Base-by-base conservation (phyloP, 208 protist species). In the Acanthamoeba royreba region DNA sequence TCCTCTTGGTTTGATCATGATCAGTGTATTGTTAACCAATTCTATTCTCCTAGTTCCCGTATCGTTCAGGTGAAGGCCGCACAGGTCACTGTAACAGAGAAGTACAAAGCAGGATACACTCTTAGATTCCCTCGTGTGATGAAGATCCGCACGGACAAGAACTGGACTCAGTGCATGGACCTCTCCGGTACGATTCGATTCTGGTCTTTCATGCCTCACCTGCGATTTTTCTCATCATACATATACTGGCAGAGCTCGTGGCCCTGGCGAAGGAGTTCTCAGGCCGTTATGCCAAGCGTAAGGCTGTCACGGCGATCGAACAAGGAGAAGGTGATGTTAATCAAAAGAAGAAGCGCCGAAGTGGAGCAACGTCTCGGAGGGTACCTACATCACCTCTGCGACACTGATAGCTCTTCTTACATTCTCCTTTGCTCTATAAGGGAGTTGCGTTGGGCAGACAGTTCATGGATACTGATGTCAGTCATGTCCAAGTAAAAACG, bases 71-170 rank as follows among this genome's bases (percentile, higher is more conserved):
- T 96, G 4, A 96, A 96, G 66, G 94, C 94, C 0, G 43, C 94
- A 8, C 95, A 96, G 58, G 74, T 96, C 31, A 81, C 94, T 3
- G 25, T 77, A 1, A 77, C 94, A 0, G 94, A 95, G 28, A 96
- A 95, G 72, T 96, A 96, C 61, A n/a, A 43, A 15, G 74, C 38
- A 25, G 87, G 92, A 0, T 94, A 94, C 63, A 96, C 95, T 17
- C 35, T 96, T 4, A 35, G 95, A 49, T 96, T 96, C 22, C 95
- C 95, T 2, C 86, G 95, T 49, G 94, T 95, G 19, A 72, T 96
- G 1, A 94, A 85, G 28, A 94, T 96, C n/a, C 79, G 95, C 22
- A 42, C 52, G n/a, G 95, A 96, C 85, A 94, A 95, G 45, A 55
- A 35, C 33, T 96, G 94, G 94, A 66, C 55, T 28, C 85, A 96